These are phyloP conservation scores for Coniochaeta pulveracea DNA, from an alignment of 2,329 filamentous ascomycete genomes.

Conservation along the genomic window DNA sequence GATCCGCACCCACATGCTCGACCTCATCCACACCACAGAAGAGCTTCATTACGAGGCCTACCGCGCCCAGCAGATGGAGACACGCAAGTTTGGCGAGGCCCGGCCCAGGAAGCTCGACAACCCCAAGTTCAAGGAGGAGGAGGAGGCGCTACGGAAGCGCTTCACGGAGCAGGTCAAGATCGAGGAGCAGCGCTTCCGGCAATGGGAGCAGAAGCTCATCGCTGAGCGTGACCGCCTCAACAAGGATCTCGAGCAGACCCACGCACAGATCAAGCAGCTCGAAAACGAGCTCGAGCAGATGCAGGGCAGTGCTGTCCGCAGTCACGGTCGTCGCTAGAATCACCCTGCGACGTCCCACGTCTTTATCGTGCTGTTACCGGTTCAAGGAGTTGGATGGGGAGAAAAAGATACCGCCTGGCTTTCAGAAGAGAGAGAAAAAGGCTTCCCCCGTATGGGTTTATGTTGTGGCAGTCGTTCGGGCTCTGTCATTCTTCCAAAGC, in stretches of 20 bases:
- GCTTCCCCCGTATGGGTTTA: no score
- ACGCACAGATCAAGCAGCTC: constrained; percentile 84
- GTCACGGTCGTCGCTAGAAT: constrained; percentile 77
- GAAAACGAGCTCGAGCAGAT: constrained; percentile 88
- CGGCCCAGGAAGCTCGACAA: constrained; percentile 97
- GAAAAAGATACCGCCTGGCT: constrained; percentile 1
- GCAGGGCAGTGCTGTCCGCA: constrained; percentile 83
- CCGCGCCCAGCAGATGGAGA: constrained; percentile 99
- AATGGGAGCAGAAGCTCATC: constrained; percentile 99
- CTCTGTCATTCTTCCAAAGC: neutral
- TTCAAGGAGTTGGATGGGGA: constrained; percentile 2
- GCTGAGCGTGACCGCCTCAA: constrained; percentile 96
- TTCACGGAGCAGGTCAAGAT: constrained; percentile 99
- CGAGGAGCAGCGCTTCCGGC: constrained; percentile 96
- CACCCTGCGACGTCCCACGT: neutral
- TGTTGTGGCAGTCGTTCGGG: neutral
- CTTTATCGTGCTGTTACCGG: neutral
- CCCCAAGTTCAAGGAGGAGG: constrained; percentile 99
- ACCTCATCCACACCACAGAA: constrained; percentile 98
- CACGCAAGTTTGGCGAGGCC: constrained; percentile 96
- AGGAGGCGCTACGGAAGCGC: constrained; percentile 94
- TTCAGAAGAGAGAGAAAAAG: neutral
- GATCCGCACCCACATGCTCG: constrained; percentile 98
- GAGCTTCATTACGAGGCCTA: constrained; percentile 99
- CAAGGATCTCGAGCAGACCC: constrained; percentile 98